Base-by-base conservation (phyloP, 2,329 filamentous ascomycete genomes). In the Leptographium flavum region DNA sequence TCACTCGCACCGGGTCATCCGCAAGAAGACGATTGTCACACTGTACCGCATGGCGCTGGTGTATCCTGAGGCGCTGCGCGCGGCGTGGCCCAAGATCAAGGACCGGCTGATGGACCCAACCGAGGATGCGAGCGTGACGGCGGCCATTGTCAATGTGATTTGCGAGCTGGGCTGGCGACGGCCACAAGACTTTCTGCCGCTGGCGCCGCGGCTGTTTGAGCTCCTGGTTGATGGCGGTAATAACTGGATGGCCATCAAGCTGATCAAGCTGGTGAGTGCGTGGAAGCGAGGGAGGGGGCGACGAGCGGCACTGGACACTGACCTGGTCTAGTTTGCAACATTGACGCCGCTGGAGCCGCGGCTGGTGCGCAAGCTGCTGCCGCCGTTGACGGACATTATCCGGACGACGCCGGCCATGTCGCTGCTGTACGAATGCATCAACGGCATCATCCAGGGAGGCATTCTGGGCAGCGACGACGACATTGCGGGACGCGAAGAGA, bases 161-260 rank as follows among this genome's bases (percentile, higher is more conserved):
- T 96, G 92, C 62, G 92, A 98, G 63, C 68, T 98, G 33, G 90
- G 90, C 6, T 95, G 90, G 86, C 77, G 92, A 54, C 74, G 92
- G 53, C 92, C 92, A 4, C 82, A 90, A 53, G 92, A 98, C 62
- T 96, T 96, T 55, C 69, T 98, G 27, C 86, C 92, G 14, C 70
- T 98, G 27, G 92, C 92, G 1, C 92, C 92, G 9, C 74, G 92
- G 47, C 65, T 98, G 23, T 98, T 96, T 56, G 88, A 95, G 58
- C 71, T 98, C 17, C 68, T 98, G 23, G 88, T 95, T 13, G 83
- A 93, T 49, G 82, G 87, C 46, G 83, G 83, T 32, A 96, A 98
- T 63, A 98, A 98, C 63, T 98, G 92, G 92, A 96, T 98, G 90
- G 88, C 88, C 48, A 98, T 98, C 60, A 98, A 98, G 61, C 77